Evolutionary conservation across 2,329 filamentous ascomycete species (phyloP).

Genomic region (Didymella arachidicola): DNA sequence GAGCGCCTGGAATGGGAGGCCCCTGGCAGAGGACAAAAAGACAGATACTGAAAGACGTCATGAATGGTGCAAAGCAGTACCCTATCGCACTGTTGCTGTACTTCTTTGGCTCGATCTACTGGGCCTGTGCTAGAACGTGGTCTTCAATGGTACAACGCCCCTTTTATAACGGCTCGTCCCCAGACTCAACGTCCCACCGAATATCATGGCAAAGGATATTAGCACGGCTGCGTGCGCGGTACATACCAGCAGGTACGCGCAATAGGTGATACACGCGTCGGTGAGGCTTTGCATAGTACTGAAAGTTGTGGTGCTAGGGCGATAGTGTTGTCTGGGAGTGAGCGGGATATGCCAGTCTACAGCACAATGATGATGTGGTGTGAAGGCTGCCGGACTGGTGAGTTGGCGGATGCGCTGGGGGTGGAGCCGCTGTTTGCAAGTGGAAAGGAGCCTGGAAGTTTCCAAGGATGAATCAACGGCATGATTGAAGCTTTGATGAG

Average conservation of each 20-base stretch:
- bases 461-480: neutral
- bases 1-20: slow-evolving; percentile 73
- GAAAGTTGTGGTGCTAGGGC: neutral
- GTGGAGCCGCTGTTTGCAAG: neutral
- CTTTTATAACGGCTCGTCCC: neutral
- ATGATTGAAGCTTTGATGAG: no score
- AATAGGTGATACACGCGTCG: neutral
- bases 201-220: neutral
- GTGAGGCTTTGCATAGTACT: neutral
- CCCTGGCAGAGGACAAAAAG: slow-evolving; percentile 9
- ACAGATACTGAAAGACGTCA: neutral
- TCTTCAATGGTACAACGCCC: neutral
- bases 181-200: neutral
- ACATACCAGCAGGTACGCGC: neutral
- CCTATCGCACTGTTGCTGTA: neutral
- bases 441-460: neutral
- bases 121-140: neutral
- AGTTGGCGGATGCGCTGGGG: no score
- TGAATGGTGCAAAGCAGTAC: neutral
- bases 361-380: neutral
- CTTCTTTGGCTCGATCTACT: no score
- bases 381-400: neutral
- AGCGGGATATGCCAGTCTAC: neutral
- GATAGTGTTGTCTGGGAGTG: neutral
- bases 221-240: neutral